phyloP scores from a whole-genome alignment of 192 early-diverging fungal genomes.

The Coemansia sp. region DNA sequence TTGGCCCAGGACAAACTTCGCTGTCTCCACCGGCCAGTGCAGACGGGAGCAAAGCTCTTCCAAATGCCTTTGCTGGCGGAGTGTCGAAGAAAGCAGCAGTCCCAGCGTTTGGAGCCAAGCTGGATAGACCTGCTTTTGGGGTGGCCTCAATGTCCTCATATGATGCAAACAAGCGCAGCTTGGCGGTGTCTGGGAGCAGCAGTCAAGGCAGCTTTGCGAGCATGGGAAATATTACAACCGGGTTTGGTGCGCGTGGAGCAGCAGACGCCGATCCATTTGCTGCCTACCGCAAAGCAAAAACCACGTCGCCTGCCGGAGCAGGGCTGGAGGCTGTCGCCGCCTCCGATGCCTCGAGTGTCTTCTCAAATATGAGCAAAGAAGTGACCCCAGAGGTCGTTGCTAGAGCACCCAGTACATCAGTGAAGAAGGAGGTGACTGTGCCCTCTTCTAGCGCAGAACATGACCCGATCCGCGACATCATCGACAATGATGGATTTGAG shows the following conservation, averaged over 20 bases:
- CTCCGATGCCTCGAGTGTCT: not conserved
- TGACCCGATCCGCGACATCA: conserved; percentile 15
- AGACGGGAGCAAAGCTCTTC: conserved; percentile 6
- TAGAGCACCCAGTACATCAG: not conserved
- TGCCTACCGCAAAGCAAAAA: not conserved
- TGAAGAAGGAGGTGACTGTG: not conserved
- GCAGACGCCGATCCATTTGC: conserved; percentile 9
- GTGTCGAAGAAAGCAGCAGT: not conserved
- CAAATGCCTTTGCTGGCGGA: conserved; percentile 32
- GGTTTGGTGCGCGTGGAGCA: conserved; percentile 18
- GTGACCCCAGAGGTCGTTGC: not conserved
- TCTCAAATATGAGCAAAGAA: not conserved
- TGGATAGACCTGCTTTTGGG: conserved; percentile 45
- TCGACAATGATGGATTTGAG: conserved; percentile 4
- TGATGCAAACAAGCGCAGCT: conserved; percentile 13
- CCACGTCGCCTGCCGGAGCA: conserved; percentile 1
- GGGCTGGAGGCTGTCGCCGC: not conserved
- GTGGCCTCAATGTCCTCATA: conserved; percentile 36
- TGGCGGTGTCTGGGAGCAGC: not conserved
- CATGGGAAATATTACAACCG: conserved; percentile 14
- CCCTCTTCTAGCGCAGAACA: not conserved
- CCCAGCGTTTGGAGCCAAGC: conserved; percentile 31
- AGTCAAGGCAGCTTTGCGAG: conserved; percentile 13
- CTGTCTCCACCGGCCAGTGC: not conserved
- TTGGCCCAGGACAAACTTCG: conserved; percentile 1